phyloP scores from a whole-genome alignment of 1,284 basidiomycete species.

The Tilletia caries region DNA sequence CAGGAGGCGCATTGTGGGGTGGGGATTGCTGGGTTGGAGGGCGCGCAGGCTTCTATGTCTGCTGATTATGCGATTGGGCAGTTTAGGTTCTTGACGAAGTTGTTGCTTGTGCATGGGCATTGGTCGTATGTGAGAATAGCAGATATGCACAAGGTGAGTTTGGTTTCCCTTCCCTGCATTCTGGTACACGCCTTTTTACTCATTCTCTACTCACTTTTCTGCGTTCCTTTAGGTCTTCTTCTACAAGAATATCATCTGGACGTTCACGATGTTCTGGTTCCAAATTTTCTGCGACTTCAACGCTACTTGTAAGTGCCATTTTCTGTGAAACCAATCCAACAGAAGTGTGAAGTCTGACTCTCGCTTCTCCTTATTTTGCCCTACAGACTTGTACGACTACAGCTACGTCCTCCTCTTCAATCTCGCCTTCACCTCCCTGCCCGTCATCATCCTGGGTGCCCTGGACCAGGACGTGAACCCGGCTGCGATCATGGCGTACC shows the following conservation, averaged over 20 bases:
- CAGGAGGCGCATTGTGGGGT: conserved; percentile 97
- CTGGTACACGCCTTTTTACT: no score
- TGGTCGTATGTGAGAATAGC: conserved; percentile 95
- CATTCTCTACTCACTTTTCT: no score
- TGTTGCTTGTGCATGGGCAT: conserved; percentile 88
- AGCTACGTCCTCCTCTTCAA: conserved; percentile 66
- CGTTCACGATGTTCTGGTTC: conserved; percentile 89
- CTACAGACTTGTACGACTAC: conserved; percentile 79
- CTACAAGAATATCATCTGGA: conserved; percentile 69
- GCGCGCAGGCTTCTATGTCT: conserved; percentile 97
- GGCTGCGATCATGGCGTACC: conserved; percentile 81
- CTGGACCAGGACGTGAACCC: conserved; percentile 96
- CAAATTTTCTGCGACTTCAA: conserved; percentile 86
- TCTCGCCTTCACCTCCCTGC: conserved; percentile 86
- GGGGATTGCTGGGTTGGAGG: conserved; percentile 88
- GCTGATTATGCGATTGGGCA: conserved; percentile 98
- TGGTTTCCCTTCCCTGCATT: no score
- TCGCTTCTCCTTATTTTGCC: neutral
- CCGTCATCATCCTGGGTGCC: conserved; percentile 86
- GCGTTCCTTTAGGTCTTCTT: conserved; percentile 71
- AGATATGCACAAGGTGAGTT: conserved; percentile 59
- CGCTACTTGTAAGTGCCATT: conserved; percentile 63
- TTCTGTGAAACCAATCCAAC: no score
- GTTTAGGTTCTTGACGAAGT: conserved; percentile 84
- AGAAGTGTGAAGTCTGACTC: neutral